phyloP scores from a whole-genome alignment of 495 filamentous ascomycete species.

The Viridothelium virens region DNA sequence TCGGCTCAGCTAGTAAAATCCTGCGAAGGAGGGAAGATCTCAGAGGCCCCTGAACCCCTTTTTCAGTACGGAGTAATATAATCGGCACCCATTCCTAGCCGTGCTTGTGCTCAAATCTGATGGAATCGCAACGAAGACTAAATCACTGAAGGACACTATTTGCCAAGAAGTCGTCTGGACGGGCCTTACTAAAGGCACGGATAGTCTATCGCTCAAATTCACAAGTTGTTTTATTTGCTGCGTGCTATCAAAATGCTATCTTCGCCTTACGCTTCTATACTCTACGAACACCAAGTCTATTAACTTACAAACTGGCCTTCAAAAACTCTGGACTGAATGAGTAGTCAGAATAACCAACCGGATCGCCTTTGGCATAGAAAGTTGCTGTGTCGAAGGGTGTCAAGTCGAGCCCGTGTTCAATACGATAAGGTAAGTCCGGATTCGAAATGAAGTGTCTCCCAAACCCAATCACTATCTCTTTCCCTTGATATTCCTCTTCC shows the following conservation, averaged over 20 bases:
- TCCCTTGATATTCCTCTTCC: constrained; percentile 45
- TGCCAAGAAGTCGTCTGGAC: too few relatives aligned
- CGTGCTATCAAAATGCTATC: not conserved
- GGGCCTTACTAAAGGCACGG: too few relatives aligned
- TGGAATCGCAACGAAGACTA: too few relatives aligned
- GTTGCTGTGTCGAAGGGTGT: constrained; percentile 37
- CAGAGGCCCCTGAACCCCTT: not conserved
- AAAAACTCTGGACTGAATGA: constrained; percentile 50
- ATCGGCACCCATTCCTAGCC: not conserved
- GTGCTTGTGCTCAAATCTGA: too few relatives aligned
- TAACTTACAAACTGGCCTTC: constrained; percentile 7
- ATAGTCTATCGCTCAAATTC: too few relatives aligned
- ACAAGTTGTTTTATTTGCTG: not conserved
- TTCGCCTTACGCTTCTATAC: not conserved
- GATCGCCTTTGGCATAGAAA: constrained; percentile 49
- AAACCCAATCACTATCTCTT: constrained; percentile 44
- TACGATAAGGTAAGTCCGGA: constrained; percentile 51
- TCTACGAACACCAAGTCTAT: not conserved
- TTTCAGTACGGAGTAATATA: not conserved
- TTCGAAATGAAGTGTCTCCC: constrained; percentile 59
- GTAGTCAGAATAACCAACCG: constrained; percentile 60
- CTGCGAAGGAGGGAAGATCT: too few relatives aligned
- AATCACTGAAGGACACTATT: too few relatives aligned
- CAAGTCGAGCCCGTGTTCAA: constrained; percentile 2
- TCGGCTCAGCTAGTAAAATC: too few relatives aligned